Percentiles rank a stretch among this genome's conserved stretches.
Conservation (phyloP, 2,329 filamentous ascomycete species). For the Tolypocladium paradoxum region DNA sequence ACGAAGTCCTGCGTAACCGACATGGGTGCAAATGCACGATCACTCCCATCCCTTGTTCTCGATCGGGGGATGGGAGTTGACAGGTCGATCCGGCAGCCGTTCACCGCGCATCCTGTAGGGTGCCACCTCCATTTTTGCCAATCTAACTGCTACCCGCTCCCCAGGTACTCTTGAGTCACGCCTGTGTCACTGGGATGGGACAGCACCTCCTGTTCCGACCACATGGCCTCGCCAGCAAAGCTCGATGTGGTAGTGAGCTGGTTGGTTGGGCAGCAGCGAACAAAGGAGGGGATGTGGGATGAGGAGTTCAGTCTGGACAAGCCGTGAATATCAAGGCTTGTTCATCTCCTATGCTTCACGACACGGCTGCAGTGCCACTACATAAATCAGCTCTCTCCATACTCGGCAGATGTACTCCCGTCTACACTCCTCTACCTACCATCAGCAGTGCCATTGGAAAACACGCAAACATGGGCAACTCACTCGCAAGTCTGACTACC, state of each 20-base stretch:
- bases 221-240: background rate
- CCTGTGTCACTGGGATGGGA: background rate
- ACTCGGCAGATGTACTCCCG: background rate
- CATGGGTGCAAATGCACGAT: background rate
- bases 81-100: background rate
- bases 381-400: too few relatives aligned
- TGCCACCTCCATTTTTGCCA: background rate
- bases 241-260: background rate
- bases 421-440: background rate
- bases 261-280: background rate
- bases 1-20: background rate
- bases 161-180: background rate
- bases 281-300: background rate
- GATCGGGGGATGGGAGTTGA: background rate
- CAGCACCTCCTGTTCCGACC: background rate
- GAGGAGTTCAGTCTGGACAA: too few relatives aligned
- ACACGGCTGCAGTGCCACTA: background rate
- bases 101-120: background rate
- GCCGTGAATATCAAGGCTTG: background rate
- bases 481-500: background rate
- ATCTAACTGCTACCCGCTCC: background rate
- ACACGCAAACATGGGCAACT: background rate
- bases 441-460: background rate
- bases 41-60: background rate
- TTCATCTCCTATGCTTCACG: background rate